phyloP scores from a whole-genome alignment of 2,329 filamentous ascomycete species.

The Lasiodiplodia theobromae region DNA sequence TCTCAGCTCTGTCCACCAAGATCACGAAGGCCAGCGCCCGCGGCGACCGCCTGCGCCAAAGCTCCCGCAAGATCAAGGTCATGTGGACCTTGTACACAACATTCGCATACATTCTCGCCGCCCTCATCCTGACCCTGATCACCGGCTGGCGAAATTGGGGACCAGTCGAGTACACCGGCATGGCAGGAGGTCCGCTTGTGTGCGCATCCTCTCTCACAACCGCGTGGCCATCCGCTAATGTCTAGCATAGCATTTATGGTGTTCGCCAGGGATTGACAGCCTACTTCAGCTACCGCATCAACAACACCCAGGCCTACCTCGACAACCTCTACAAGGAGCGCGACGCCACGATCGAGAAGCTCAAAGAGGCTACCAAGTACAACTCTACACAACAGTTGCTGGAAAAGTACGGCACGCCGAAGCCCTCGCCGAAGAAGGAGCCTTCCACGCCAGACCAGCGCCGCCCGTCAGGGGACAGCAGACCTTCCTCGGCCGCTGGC shows the following conservation, averaged over 20 bases:
- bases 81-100: conserved; percentile 90
- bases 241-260: conserved; percentile 72
- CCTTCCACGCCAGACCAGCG: conserved; percentile 39
- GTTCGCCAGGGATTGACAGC: conserved; percentile 70
- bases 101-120: conserved; percentile 88
- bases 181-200: conserved; percentile 81
- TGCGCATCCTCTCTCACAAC: conserved; percentile 51
- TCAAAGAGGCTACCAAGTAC: conserved; percentile 95
- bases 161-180: conserved; percentile 75
- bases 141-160: conserved; percentile 84
- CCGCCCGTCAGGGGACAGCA: conserved; percentile 37
- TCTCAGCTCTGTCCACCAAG: conserved; percentile 81
- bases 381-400: conserved; percentile 91
- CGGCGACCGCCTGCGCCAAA: conserved; percentile 76
- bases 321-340: conserved; percentile 80
- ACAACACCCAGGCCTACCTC: conserved; percentile 71
- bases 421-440: conserved; percentile 51
- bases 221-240: conserved; percentile 34
- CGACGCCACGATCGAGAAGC: conserved; percentile 85
- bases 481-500: conserved; percentile 18
- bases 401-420: conserved; percentile 84
- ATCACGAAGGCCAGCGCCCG: conserved; percentile 77
- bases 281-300: conserved; percentile 84
- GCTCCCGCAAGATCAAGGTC: conserved; percentile 78
- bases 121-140: conserved; percentile 81